Percentiles rank a stretch among this genome's conserved stretches.
These are phyloP conservation scores for Sarcodon sp. DNA, from an alignment of 768 basidiomycete genomes.

Conservation along the genomic window DNA sequence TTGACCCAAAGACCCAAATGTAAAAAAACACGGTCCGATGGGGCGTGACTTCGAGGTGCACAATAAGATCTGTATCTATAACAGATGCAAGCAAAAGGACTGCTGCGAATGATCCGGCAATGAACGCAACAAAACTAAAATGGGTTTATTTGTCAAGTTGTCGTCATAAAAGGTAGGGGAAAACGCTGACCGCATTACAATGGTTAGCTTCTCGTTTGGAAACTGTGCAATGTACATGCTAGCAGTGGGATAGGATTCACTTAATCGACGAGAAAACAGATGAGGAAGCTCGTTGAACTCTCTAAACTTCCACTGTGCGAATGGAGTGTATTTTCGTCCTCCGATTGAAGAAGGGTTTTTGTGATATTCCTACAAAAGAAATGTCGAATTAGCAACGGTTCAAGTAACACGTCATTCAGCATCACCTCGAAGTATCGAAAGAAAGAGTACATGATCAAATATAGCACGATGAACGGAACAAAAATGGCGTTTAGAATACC, in stretches of 20 bases:
- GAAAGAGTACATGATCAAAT: conserved; percentile 96
- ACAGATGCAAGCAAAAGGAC: conserved; percentile 88
- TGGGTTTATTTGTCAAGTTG: neutral
- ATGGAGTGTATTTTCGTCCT: conserved; percentile 84
- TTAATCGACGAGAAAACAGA: conserved; percentile 74
- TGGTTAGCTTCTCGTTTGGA: conserved; percentile 85
- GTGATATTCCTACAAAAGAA: conserved; percentile 75
- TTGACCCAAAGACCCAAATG: conserved; percentile 73
- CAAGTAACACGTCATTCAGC: no score
- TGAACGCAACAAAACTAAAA: conserved; percentile 83
- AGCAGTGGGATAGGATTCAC: conserved; percentile 80
- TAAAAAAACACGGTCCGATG: conserved; percentile 94
- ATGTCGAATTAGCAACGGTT: neutral
- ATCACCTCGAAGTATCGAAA: conserved; percentile 97
- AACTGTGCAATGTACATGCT: conserved; percentile 97
- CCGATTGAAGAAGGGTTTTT: conserved; percentile 96
- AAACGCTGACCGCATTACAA: conserved; percentile 70
- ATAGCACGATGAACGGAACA: conserved; percentile 93
- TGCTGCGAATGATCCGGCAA: conserved; percentile 93
- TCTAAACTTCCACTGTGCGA: conserved; percentile 96
- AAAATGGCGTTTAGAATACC: conserved; percentile 92
- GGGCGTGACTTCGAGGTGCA: conserved; percentile 90
- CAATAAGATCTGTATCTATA: conserved; percentile 85
- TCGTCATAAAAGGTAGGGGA: neutral
- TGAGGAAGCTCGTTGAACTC: conserved; percentile 99